A percentile compares a stretch with the other conserved stretches of the same genome.
Evolutionary conservation across 306 rosid genomes (phyloP).

Genomic region (Abrus pulchellus): DNA sequence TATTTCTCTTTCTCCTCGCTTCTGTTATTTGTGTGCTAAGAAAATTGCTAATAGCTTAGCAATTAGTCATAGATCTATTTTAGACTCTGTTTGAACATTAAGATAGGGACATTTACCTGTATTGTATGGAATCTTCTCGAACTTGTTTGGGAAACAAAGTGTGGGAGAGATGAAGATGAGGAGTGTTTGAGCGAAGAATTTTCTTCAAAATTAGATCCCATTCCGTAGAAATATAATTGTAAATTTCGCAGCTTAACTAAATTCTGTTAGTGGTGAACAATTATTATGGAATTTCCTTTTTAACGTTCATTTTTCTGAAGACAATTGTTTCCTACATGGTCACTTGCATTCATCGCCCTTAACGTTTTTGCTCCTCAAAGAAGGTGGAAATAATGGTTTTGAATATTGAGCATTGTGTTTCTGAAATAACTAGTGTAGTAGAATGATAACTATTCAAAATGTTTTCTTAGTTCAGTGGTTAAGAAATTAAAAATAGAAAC

Average conservation of each 20-base stretch:
- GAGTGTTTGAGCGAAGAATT: too few relatives aligned
- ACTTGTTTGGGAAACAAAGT: too few relatives aligned
- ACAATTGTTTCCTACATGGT: not conserved
- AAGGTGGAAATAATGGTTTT: not conserved
- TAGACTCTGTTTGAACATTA: not conserved
- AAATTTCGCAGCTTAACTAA: too few relatives aligned
- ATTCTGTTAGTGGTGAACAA: too few relatives aligned
- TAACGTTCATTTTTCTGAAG: not conserved
- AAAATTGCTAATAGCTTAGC: not conserved
- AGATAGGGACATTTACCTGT: too few relatives aligned
- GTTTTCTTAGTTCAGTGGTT: too few relatives aligned
- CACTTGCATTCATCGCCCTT: not conserved
- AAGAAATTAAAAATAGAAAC: too few relatives aligned
- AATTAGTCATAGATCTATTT: slow-evolving; percentile 25
- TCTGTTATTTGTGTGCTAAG: not conserved
- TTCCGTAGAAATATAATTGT: too few relatives aligned
- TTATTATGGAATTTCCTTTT: not conserved
- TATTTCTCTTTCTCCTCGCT: not conserved
- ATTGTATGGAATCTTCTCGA: too few relatives aligned
- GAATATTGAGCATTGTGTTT: not conserved
- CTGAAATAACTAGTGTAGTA: not conserved
- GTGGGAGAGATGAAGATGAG: too few relatives aligned
- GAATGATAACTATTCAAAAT: not conserved
- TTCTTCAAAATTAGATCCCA: too few relatives aligned
- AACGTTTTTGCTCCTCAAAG: not conserved